Evolutionary conservation across 164 flowering plant species (phyloP).

Genomic region (Akebia trifoliata): DNA sequence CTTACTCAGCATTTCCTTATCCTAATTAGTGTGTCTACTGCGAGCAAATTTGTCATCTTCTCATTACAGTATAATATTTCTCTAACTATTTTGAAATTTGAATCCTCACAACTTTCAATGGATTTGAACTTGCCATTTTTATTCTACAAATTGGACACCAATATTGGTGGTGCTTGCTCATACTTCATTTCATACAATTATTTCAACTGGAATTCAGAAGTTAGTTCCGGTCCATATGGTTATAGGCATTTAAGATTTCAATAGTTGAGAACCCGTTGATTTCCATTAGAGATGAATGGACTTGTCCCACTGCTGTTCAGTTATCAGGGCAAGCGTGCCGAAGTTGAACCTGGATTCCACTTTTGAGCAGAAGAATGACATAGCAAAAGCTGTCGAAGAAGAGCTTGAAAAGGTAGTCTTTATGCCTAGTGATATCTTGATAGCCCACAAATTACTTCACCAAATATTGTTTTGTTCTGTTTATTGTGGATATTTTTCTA

Average conservation of each 20-base stretch:
- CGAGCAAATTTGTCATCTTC: too few relatives aligned
- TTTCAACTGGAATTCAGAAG: background rate
- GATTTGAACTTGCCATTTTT: background rate
- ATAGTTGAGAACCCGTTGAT: background rate
- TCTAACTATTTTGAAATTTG: background rate
- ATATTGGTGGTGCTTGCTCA: background rate
- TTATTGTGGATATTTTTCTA: constrained; percentile 11
- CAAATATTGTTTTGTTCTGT: constrained; percentile 1
- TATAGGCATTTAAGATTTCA: constrained; percentile 1
- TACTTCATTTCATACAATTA: background rate
- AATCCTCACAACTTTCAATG: background rate
- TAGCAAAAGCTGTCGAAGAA: constrained; percentile 66
- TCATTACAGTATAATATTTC: background rate
- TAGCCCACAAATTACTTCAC: background rate
- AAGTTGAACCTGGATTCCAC: constrained; percentile 61
- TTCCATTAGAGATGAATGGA: too few relatives aligned
- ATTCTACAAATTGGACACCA: background rate
- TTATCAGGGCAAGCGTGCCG: constrained; percentile 76
- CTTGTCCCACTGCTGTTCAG: constrained; percentile 24
- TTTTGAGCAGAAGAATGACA: constrained; percentile 82
- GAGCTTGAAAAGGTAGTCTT: constrained; percentile 67
- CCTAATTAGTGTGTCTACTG: too few relatives aligned
- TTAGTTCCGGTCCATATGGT: background rate
- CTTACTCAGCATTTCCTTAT: too few relatives aligned
- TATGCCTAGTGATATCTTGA: background rate